Conservation (phyloP, 2,329 filamentous ascomycete species). For the Fusarium equiseti region DNA sequence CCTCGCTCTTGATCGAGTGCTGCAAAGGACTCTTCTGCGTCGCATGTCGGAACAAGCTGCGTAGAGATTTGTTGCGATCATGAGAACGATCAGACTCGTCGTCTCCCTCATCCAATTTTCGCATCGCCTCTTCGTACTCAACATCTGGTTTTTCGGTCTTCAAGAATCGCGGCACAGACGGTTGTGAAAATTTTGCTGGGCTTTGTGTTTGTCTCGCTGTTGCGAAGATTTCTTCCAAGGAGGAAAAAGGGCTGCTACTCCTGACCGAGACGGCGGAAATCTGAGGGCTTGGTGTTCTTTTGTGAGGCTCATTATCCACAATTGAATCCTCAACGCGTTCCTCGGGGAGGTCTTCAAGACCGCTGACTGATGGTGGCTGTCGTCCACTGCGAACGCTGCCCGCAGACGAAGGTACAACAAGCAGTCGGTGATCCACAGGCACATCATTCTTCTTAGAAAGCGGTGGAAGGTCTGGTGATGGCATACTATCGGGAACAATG, state of each 20-base stretch:
- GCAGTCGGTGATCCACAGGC: slow-evolving; percentile 16
- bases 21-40: slow-evolving; percentile 43
- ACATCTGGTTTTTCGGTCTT: slow-evolving; percentile 48
- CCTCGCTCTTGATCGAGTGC: slow-evolving; percentile 15
- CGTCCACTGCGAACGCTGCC: slow-evolving; percentile 62
- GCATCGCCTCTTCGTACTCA: slow-evolving; percentile 61
- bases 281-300: slow-evolving; percentile 29
- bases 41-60: slow-evolving; percentile 50
- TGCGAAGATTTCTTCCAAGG: slow-evolving; percentile 57
- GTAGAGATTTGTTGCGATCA: slow-evolving; percentile 44
- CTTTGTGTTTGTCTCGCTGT: slow-evolving; percentile 56
- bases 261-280: slow-evolving; percentile 39
- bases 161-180: slow-evolving; percentile 44
- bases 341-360: slow-evolving; percentile 49
- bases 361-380: slow-evolving; percentile 60
- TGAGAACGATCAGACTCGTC: slow-evolving; percentile 46
- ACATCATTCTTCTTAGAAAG: slow-evolving; percentile 18
- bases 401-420: slow-evolving; percentile 40
- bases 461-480: slow-evolving; percentile 24
- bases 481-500: slow-evolving; percentile 44
- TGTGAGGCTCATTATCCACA: slow-evolving; percentile 28
- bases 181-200: slow-evolving; percentile 47
- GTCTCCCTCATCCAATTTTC: slow-evolving; percentile 54
- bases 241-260: slow-evolving; percentile 54
- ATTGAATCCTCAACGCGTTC: slow-evolving; percentile 38